phyloP scores from a whole-genome alignment of 805 yeast genomes.

The Sugiyamaella lignohabitans region DNA sequence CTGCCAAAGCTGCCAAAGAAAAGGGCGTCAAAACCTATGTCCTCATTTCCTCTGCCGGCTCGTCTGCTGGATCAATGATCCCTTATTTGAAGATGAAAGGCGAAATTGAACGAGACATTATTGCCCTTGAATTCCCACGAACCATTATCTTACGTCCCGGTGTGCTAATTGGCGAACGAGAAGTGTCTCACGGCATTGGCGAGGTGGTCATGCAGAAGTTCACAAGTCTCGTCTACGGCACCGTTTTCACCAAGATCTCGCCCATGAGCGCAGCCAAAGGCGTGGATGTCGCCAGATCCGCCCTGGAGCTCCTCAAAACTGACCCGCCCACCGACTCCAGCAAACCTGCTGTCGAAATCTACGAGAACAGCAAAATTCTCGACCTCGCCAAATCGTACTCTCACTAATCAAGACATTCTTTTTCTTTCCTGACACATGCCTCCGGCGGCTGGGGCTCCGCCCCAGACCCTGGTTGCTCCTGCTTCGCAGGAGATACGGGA shows the following conservation, averaged over 20 bases:
- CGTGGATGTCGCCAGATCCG: constrained; percentile 7
- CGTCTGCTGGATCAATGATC: constrained; percentile 49
- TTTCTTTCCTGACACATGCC: background rate
- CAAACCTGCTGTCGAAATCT: background rate
- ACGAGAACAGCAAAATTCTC: background rate
- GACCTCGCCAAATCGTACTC: background rate
- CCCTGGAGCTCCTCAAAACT: background rate
- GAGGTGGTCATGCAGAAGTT: constrained; percentile 1
- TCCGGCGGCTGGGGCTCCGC: background rate
- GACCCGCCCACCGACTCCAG: background rate
- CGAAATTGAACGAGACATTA: constrained; percentile 61
- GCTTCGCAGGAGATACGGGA: too few species aligned
- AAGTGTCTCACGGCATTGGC: constrained; percentile 14
- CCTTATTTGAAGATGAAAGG: constrained; percentile 69
- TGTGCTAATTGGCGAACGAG: constrained; percentile 57
- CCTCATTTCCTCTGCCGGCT: constrained; percentile 61
- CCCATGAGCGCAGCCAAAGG: constrained; percentile 1
- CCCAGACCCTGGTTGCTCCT: background rate
- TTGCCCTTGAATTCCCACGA: constrained; percentile 56
- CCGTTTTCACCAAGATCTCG: background rate
- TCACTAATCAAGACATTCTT: background rate
- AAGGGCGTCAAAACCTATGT: constrained; percentile 64
- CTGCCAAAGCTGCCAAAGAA: constrained; percentile 68
- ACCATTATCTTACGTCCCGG: constrained; percentile 80
- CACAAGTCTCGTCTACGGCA: background rate